These are phyloP conservation scores for Ganoderma meredithae DNA, from an alignment of 1,284 basidiomycete species.

Conservation along the genomic window DNA sequence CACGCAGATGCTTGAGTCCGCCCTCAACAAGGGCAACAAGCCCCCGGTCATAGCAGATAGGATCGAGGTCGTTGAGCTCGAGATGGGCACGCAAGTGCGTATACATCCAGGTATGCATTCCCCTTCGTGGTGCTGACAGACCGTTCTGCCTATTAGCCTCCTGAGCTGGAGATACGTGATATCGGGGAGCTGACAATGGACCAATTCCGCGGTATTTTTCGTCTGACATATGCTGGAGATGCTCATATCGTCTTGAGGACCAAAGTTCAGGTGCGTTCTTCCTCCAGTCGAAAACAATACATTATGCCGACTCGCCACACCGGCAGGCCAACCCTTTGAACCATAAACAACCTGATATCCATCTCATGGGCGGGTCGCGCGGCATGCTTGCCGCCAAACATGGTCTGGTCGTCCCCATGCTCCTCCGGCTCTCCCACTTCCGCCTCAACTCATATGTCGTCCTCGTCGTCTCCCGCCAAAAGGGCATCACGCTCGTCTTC, in stretches of 20 bases:
- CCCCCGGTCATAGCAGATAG: slow-evolving; percentile 97
- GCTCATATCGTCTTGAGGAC: slow-evolving; percentile 96
- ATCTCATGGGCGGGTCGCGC: slow-evolving; percentile 74
- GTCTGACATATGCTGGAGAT: slow-evolving; percentile 95
- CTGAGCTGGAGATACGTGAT: slow-evolving; percentile 96
- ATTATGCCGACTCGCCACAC: not conserved
- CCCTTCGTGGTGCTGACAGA: not conserved
- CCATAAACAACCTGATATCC: slow-evolving; percentile 86
- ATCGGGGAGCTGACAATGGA: slow-evolving; percentile 97
- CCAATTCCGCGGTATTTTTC: slow-evolving; percentile 97
- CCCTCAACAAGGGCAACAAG: slow-evolving; percentile 97
- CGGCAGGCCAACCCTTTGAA: slow-evolving; percentile 93
- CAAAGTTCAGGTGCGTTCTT: slow-evolving; percentile 84
- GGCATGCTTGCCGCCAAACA: slow-evolving; percentile 93
- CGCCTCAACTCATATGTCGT: slow-evolving; percentile 96
- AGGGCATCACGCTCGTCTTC: slow-evolving; percentile 99
- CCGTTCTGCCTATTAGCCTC: slow-evolving; percentile 67
- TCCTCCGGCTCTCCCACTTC: slow-evolving; percentile 94
- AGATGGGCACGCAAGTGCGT: slow-evolving; percentile 96
- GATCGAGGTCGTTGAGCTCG: slow-evolving; percentile 96
- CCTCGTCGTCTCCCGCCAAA: slow-evolving; percentile 95
- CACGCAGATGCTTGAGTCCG: slow-evolving; percentile 92
- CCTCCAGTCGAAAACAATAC: slow-evolving; percentile 11
- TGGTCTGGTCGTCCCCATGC: slow-evolving; percentile 97
- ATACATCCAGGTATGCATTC: not conserved